Evolutionary conservation across 202 grass and related monocot species (phyloP).

Genomic region (Musa balbisiana): DNA sequence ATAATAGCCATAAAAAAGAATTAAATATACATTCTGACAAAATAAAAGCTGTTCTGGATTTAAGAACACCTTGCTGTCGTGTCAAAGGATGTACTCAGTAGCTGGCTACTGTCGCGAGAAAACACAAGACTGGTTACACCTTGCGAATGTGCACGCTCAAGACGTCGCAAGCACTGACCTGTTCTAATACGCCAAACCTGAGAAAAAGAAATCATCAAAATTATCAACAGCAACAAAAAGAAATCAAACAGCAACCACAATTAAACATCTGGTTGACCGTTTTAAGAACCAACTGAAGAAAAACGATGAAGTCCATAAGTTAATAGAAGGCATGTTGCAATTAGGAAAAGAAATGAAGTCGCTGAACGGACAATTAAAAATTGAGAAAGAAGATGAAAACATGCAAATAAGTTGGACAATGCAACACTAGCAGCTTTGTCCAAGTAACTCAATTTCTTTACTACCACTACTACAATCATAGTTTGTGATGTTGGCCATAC

Average conservation of each 20-base stretch:
- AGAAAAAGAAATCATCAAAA: background rate
- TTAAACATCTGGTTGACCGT: no score
- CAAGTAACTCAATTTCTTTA: background rate
- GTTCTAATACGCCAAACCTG: conserved; percentile 98
- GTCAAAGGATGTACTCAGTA: conserved; percentile 94
- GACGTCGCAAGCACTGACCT: conserved; percentile 81
- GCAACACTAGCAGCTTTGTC: background rate
- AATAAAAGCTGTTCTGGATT: conserved; percentile 3
- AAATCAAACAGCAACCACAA: background rate
- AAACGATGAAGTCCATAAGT: no score
- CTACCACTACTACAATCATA: no score
- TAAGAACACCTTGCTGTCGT: conserved; percentile 66
- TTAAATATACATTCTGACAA: no score
- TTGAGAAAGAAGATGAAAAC: no score
- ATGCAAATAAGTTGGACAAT: background rate
- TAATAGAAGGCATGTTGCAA: no score
- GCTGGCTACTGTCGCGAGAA: conserved; percentile 90
- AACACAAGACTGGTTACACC: conserved; percentile 93
- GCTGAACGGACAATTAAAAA: no score
- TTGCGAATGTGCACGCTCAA: conserved; percentile 74
- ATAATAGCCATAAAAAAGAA: no score
- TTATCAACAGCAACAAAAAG: background rate
- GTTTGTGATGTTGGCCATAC: background rate
- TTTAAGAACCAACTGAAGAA: no score
- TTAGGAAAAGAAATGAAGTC: no score